These are phyloP conservation scores for Puccinia novopanici DNA, from an alignment of 1,284 basidiomycete species.

Conservation along the genomic window DNA sequence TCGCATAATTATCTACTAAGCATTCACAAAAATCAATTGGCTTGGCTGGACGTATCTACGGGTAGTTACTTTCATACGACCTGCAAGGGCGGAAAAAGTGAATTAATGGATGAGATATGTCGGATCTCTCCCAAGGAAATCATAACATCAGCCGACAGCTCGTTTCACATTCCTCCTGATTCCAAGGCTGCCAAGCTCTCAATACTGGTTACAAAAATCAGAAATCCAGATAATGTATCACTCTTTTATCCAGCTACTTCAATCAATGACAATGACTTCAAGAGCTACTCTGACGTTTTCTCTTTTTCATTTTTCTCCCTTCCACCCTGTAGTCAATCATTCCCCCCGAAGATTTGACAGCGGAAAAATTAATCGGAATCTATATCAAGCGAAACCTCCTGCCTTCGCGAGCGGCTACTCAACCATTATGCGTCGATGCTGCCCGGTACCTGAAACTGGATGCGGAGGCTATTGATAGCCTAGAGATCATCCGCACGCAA, in stretches of 20 bases:
- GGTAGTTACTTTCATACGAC: constrained; percentile 83
- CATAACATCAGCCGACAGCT: constrained; percentile 63
- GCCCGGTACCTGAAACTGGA: constrained; percentile 20
- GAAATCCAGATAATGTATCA: background rate
- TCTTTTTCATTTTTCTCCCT: background rate
- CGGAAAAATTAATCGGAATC: constrained; percentile 30
- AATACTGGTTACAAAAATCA: constrained; percentile 27
- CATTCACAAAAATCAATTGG: constrained; percentile 65
- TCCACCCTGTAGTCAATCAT: constrained; percentile 18
- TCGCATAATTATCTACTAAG: constrained; percentile 40
- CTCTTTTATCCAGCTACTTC: background rate
- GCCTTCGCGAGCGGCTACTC: background rate
- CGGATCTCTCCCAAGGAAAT: constrained; percentile 80
- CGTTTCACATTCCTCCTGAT: constrained; percentile 17
- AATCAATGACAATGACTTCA: background rate
- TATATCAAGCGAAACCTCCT: constrained; percentile 43
- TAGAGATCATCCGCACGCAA: constrained; percentile 36
- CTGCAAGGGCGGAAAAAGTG: constrained; percentile 62
- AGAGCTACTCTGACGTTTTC: background rate
- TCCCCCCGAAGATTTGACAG: constrained; percentile 9
- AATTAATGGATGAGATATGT: constrained; percentile 77
- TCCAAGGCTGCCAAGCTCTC: constrained; percentile 27
- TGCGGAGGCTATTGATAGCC: constrained; percentile 33
- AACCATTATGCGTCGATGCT: constrained; percentile 19
- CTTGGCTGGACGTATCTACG: constrained; percentile 93